Evolutionary conservation across 768 basidiomycete genomes (phyloP).

Genomic region (Flagelloscypha sp.): DNA sequence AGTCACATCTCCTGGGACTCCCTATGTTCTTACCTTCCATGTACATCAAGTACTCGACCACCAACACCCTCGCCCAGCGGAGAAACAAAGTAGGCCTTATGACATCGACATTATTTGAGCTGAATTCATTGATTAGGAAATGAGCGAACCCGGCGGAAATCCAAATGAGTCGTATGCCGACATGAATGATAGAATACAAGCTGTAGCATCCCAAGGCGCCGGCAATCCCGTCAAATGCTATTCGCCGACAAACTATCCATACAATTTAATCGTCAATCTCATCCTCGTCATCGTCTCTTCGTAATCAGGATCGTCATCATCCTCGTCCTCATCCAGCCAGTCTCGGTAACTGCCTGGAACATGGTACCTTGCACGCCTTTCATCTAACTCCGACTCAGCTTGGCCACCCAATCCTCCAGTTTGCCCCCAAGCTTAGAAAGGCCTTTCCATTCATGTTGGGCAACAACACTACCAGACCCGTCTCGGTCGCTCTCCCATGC

Average conservation of each 20-base stretch:
- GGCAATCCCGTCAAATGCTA: no score
- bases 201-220: background rate
- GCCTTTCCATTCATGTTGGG: constrained; percentile 96
- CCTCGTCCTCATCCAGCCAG: no score
- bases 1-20: no score
- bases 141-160: constrained; percentile 21
- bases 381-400: constrained; percentile 26
- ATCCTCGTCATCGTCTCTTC: constrained; percentile 10
- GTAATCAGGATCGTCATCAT: no score
- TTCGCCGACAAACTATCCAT: background rate
- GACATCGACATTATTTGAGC: constrained; percentile 7
- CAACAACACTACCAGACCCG: constrained; percentile 75
- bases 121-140: constrained; percentile 29
- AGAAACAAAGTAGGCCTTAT: constrained; percentile 55
- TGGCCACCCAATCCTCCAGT: constrained; percentile 73
- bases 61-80: constrained; percentile 44
- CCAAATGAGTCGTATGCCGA: constrained; percentile 11
- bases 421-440: constrained; percentile 58
- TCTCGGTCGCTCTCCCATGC: constrained; percentile 69
- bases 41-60: constrained; percentile 54
- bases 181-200: background rate
- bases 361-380: constrained; percentile 14
- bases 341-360: no score
- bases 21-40: no score
- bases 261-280: constrained; percentile 8